Conservation (phyloP, 805 yeast species). For the Sungouiozyma ichnusensis region DNA sequence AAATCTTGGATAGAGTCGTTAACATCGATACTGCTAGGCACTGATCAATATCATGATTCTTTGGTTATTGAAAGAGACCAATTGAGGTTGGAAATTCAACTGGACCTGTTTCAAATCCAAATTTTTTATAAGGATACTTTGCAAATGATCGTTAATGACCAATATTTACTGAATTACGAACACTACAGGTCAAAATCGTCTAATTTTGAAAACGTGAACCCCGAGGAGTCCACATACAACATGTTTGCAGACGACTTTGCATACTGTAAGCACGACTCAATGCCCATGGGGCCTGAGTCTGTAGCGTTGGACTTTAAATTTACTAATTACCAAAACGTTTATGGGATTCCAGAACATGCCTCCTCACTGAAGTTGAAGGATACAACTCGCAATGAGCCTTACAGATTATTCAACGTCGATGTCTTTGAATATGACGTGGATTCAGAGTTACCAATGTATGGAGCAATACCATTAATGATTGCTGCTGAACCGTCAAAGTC, state of each 20-base stretch:
- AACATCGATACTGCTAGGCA: slow-evolving; percentile 2
- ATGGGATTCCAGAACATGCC: slow-evolving; percentile 97
- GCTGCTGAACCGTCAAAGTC: slow-evolving; percentile 50
- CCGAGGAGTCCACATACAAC: slow-evolving; percentile 54
- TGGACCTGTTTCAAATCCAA: slow-evolving; percentile 31
- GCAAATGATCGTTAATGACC: slow-evolving; percentile 56
- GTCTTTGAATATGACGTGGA: slow-evolving; percentile 86
- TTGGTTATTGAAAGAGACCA: slow-evolving; percentile 4
- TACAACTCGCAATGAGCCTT: slow-evolving; percentile 57
- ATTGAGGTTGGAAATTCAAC: slow-evolving; percentile 34
- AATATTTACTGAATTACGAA: slow-evolving; percentile 68
- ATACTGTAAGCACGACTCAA: slow-evolving; percentile 53
- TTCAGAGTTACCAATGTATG: slow-evolving; percentile 86
- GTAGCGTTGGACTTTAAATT: slow-evolving; percentile 71
- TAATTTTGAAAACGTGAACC: slow-evolving; percentile 34
- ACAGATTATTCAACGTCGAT: slow-evolving; percentile 84
- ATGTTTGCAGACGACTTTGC: slow-evolving; percentile 62
- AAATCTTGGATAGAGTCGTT: slow-evolving; percentile 5
- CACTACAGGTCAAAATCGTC: slow-evolving; percentile 50
- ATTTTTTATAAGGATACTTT: slow-evolving; percentile 36
- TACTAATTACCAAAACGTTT: slow-evolving; percentile 49
- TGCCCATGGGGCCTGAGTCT: slow-evolving; percentile 84
- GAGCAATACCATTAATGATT: slow-evolving; percentile 80
- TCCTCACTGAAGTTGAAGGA: slow-evolving; percentile 66
- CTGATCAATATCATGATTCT: slow-evolving; percentile 1